Evolutionary conservation across 805 yeast species (phyloP).

Genomic region (Geotrichum ghanense): DNA sequence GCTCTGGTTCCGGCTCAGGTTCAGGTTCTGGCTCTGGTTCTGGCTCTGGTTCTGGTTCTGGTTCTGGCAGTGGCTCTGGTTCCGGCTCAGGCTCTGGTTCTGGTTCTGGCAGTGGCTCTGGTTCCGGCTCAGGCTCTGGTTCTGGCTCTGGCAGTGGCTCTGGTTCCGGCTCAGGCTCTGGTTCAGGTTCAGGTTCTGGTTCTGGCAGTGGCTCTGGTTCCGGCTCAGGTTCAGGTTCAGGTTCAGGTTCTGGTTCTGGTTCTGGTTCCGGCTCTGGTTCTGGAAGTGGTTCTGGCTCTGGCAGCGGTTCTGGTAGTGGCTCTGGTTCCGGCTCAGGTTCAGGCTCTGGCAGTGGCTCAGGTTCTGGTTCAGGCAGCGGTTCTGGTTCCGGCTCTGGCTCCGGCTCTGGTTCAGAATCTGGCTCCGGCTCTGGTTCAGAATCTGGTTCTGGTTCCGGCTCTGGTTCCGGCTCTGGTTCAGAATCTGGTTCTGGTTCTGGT

Average conservation of each 20-base stretch:
- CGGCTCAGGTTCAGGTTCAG: no score
- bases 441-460: constrained; percentile 4
- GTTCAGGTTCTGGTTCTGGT: constrained; percentile 6
- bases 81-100: no score
- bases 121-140: no score
- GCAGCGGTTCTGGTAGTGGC: constrained; percentile 3
- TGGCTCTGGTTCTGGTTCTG: no score
- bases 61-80: no score
- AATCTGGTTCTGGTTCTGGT: constrained; percentile 6
- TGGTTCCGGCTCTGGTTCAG: no score
- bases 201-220: no score
- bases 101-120: no score
- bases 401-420: constrained; percentile 7
- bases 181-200: constrained; percentile 5
- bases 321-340: constrained; percentile 5
- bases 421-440: neutral
- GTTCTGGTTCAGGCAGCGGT: constrained; percentile 5
- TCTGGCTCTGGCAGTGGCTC: no score
- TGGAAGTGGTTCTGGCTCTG: constrained; percentile 4
- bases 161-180: no score
- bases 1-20: no score
- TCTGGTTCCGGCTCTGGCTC: constrained; percentile 4
- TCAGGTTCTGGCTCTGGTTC: no score
- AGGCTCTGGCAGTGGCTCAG: constrained; percentile 4
- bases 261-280: constrained; percentile 5